These are phyloP conservation scores for Stachybotrys echinatus DNA, from an alignment of 2,329 filamentous ascomycete genomes.

Conservation along the genomic window DNA sequence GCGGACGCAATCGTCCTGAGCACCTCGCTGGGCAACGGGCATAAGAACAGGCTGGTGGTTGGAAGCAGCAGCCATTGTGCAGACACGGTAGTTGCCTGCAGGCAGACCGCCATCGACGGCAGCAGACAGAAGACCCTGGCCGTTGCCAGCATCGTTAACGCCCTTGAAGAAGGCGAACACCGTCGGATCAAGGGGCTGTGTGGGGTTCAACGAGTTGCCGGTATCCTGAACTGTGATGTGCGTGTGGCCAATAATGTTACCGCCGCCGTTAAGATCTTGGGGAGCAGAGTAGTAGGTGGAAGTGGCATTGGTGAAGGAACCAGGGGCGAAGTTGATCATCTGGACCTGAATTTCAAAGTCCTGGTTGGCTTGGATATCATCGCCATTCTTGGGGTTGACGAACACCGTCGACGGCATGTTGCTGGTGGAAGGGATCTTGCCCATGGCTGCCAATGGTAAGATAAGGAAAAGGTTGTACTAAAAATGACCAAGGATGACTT, in stretches of 20 bases:
- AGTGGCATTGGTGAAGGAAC: constrained; percentile 56
- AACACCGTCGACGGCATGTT: constrained; percentile 56
- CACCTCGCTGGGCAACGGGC: constrained; percentile 62
- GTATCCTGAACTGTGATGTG: constrained; percentile 55
- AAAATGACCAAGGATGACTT: constrained; percentile 21
- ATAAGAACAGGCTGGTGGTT: constrained; percentile 64
- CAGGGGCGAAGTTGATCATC: constrained; percentile 47
- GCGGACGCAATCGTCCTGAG: constrained; percentile 60
- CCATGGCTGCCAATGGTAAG: constrained; percentile 41
- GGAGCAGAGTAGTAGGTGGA: constrained; percentile 58
- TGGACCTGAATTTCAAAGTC: constrained; percentile 50
- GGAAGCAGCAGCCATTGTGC: constrained; percentile 56
- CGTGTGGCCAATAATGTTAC: constrained; percentile 52
- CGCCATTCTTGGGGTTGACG: constrained; percentile 44
- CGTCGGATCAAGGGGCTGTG: constrained; percentile 43
- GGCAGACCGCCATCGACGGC: constrained; percentile 53
- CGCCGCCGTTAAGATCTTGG: constrained; percentile 42
- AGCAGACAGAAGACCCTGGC: constrained; percentile 46
- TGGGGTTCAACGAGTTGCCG: constrained; percentile 45
- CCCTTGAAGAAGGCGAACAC: constrained; percentile 62
- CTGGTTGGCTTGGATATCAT: constrained; percentile 38
- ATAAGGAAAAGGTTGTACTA: background rate
- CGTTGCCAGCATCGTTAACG: constrained; percentile 57
- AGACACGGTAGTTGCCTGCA: constrained; percentile 58
- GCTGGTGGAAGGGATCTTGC: constrained; percentile 48